Percentiles rank a stretch among this genome's conserved stretches.
phyloP scores from a whole-genome alignment of 2,329 filamentous ascomycete genomes.

The Exophiala alcalophila region DNA sequence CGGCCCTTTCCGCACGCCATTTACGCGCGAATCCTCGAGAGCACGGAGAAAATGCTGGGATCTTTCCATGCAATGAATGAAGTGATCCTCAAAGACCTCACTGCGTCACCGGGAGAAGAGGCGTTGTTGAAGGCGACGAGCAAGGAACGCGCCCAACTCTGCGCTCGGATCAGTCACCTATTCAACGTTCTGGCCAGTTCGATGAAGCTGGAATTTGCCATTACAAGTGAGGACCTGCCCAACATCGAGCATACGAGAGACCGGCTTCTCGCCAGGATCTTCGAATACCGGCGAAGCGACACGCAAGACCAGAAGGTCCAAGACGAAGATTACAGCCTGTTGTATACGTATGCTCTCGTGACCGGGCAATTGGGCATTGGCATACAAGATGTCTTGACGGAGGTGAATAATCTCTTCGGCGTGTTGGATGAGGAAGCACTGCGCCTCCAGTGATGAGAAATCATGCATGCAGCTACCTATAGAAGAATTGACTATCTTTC shows the following conservation, averaged over 20 bases:
- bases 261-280: conserved; percentile 78
- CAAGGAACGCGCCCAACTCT: conserved; percentile 74
- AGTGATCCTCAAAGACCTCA: conserved; percentile 75
- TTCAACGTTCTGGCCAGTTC: conserved; percentile 82
- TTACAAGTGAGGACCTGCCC: conserved; percentile 77
- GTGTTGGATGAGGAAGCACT: conserved; percentile 60
- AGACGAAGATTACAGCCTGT: conserved; percentile 74
- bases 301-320: conserved; percentile 45
- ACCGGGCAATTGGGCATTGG: conserved; percentile 59
- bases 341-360: conserved; percentile 81
- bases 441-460: conserved; percentile 47
- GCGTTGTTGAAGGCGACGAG: conserved; percentile 76
- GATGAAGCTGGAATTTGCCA: conserved; percentile 89
- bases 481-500: no score
- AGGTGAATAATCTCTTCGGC: conserved; percentile 60
- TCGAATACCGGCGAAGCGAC: conserved; percentile 75
- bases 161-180: conserved; percentile 86
- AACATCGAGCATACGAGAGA: conserved; percentile 79
- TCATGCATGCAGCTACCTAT: no score
- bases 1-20: conserved; percentile 78
- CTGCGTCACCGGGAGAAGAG: conserved; percentile 74
- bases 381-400: conserved; percentile 52
- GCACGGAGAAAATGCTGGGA: conserved; percentile 81
- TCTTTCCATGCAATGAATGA: conserved; percentile 96
- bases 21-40: conserved; percentile 71